Base-by-base conservation (phyloP, 495 filamentous ascomycete species). In the Lineolata rhizophorae region DNA sequence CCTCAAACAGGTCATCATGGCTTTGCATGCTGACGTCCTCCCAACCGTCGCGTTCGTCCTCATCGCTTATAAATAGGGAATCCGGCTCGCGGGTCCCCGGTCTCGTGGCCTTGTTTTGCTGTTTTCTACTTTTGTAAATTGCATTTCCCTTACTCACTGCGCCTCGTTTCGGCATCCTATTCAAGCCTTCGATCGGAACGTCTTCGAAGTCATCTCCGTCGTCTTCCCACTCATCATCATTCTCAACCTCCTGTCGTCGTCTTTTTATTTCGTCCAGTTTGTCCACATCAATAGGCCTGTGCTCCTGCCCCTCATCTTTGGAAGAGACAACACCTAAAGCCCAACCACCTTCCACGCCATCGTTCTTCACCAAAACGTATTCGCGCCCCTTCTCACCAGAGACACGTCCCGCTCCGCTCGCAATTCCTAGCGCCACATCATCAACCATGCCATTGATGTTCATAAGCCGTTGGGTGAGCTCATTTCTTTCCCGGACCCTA, bases 391-490 rank as follows among this genome's bases (percentile, higher is more conserved):
- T 80, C 45, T 95, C 85, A 17, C 90, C 80, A 0, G 81, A 85
- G 36, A 97, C 72, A 9, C 87, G 63, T 15, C 62, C 61, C 2
- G 58, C 61, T 12, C 61, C 65, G n/a, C n/a, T n/a, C 31, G 72
- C 73, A 14, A 57, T 54, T 2, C 57, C 64, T 19, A 70, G 55
- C 17, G 74, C 68, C 16, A 67, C 56, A 46, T 83, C 74, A 20
- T 70, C 65, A 1, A 67, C 71, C 76, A 90, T 91, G 12, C 83
- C 83, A 44, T 85, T 79, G 18, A 95, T 64, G 41, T 87, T 72
- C 87, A 97, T 95, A 27, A 97, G 53, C 27, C 85, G 66, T 50
- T 94, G 87, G 0, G 87, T 95, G n/a, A 97, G 58, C 35, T 92
- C 72, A 48, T 95, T 97, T 24, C 87, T 64, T 49, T 94, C 83